A percentile compares a stretch with the other conserved stretches of the same genome.
phyloP scores from a whole-genome alignment of 2,329 filamentous ascomycete species.

The Fusarium algeriense region DNA sequence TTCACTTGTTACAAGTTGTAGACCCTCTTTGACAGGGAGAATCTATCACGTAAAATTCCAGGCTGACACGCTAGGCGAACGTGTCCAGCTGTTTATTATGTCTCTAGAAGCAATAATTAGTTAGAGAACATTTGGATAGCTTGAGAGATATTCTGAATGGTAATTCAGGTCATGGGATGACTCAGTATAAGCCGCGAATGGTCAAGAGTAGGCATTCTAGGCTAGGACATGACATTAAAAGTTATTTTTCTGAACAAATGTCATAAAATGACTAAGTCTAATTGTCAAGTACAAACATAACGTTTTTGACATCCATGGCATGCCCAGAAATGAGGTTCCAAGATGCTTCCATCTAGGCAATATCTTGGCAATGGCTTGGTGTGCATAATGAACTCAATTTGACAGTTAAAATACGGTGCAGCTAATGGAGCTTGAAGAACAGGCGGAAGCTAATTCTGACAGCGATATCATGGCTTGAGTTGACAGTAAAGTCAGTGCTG shows the following conservation, averaged over 20 bases:
- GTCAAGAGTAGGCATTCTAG: background rate
- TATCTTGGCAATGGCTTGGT: slow-evolving; percentile 16
- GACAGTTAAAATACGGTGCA: background rate
- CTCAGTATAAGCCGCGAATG: background rate
- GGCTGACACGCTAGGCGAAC: background rate
- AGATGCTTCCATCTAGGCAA: slow-evolving; percentile 1
- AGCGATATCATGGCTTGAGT: background rate
- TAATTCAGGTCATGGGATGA: background rate
- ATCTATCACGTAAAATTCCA: background rate
- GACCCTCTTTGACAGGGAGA: background rate
- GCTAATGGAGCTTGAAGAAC: background rate
- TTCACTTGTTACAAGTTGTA: background rate
- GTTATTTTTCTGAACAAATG: background rate
- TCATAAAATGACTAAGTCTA: slow-evolving; percentile 5
- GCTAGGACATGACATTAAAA: background rate
- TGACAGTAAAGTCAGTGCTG: background rate
- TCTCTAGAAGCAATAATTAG: background rate
- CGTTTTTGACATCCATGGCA: slow-evolving; percentile 4
- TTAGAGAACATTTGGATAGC: background rate
- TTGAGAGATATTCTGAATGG: background rate
- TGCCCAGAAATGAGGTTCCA: slow-evolving; percentile 22
- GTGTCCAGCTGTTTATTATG: background rate
- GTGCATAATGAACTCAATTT: background rate
- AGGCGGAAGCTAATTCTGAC: slow-evolving; percentile 7
- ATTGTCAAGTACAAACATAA: background rate